Evolutionary conservation across 1,284 basidiomycete genomes (phyloP).

Genomic region (Fomitiporia mediterranea): DNA sequence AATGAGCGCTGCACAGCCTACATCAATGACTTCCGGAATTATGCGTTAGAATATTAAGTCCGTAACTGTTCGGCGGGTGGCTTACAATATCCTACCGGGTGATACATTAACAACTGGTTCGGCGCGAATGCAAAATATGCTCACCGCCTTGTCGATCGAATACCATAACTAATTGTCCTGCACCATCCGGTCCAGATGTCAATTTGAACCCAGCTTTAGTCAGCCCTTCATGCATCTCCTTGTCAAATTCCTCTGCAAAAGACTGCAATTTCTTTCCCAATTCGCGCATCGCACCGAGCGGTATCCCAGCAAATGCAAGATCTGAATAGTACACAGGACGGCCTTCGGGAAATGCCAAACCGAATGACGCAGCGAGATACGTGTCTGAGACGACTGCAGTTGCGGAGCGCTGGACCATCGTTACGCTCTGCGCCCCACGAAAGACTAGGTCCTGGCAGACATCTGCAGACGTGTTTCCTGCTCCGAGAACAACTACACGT

Average conservation of each 20-base stretch:
- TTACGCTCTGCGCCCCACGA: constrained; percentile 31
- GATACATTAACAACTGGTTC: not conserved
- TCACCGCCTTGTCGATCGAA: constrained; percentile 31
- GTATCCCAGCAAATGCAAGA: constrained; percentile 38
- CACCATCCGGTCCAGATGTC: constrained; percentile 30
- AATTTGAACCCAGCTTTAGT: constrained; percentile 37
- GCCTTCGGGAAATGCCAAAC: constrained; percentile 35
- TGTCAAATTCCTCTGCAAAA: constrained; percentile 29
- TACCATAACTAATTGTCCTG: constrained; percentile 27
- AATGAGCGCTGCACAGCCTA: constrained; percentile 37
- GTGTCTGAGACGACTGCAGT: constrained; percentile 28
- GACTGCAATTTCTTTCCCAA: constrained; percentile 31
- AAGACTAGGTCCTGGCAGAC: constrained; percentile 35
- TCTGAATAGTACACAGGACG: constrained; percentile 41
- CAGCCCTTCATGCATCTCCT: constrained; percentile 34
- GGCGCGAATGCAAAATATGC: not conserved
- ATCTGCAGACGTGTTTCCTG: constrained; percentile 36
- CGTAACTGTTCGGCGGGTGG: not conserved
- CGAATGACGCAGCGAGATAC: constrained; percentile 27
- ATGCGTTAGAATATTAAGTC: not conserved
- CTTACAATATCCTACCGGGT: constrained; percentile 16
- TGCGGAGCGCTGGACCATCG: constrained; percentile 38
- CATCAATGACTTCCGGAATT: constrained; percentile 33
- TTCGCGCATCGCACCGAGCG: constrained; percentile 35
- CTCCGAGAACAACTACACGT: constrained; percentile 36